These are phyloP conservation scores for Pachyrhizus erosus DNA, from an alignment of 306 rosid genomes.

Conservation along the genomic window DNA sequence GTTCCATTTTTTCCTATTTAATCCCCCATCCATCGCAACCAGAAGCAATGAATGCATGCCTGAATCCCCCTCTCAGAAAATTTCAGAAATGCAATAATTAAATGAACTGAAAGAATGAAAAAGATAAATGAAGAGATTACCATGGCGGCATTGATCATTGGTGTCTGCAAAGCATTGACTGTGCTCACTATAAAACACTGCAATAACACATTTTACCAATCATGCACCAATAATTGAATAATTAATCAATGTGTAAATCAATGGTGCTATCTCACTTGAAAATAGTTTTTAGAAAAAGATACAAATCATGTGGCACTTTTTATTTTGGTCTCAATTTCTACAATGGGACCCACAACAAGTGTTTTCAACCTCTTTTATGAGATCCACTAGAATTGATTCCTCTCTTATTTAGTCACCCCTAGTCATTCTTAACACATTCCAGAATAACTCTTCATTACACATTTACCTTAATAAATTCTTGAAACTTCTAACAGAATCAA, in stretches of 20 bases:
- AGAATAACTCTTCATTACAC: not conserved
- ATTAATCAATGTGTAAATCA: constrained; percentile 28
- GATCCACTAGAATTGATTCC: not conserved
- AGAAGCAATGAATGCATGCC: constrained; percentile 23
- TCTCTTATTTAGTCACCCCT: not conserved
- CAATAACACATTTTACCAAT: constrained; percentile 38
- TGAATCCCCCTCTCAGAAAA: constrained; percentile 28
- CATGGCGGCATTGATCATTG: constrained; percentile 99
- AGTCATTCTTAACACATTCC: not conserved
- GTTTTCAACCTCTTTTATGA: not conserved
- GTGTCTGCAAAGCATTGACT: constrained; percentile 91
- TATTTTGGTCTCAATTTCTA: constrained; percentile 7
- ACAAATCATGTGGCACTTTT: constrained; percentile 16
- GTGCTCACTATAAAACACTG: constrained; percentile 99
- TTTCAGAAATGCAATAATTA: not conserved
- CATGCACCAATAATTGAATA: constrained; percentile 15
- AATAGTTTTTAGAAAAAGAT: not conserved
- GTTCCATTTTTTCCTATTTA: not conserved
- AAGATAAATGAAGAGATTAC: constrained; percentile 52
- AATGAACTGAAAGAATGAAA: constrained; percentile 27
- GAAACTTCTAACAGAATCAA: constrained; percentile 34
- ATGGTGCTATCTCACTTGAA: constrained; percentile 5
- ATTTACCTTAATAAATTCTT: not conserved
- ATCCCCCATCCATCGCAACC: constrained; percentile 13
- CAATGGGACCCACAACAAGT: not conserved